Base-by-base conservation (phyloP, 108 stramenopile species). In the Cyclotella kingstonii region DNA sequence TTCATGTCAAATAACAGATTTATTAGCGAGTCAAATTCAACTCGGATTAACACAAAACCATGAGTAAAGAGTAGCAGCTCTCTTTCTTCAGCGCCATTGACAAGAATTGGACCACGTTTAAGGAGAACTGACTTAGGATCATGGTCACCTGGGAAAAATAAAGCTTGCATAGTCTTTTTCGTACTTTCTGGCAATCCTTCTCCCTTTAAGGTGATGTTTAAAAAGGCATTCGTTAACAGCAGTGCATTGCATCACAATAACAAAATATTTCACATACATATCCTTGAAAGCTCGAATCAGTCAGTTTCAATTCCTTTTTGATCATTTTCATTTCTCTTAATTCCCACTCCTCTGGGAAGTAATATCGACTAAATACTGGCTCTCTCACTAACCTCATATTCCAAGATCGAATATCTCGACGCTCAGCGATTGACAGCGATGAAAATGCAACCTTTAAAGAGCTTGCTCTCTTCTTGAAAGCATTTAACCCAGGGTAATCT, bases 331-430 rank as follows among this genome's bases (percentile, higher is more conserved):
- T 43, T 34, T 74, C 73, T 39, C 52, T 61, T 22, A 54, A 14
- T 40, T 74, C 73, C 73, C 73, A 74, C 14, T 3, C 10, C 43
- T 74, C 66, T 22, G 66, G 66, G 41, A 54, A 68, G 23, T 74
- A 74, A 64, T 73, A 73, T 28, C 71, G 54, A 60, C 71, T 73
- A 23, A 73, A 73, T 2, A 73, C 63, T 33, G 50, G 48, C 26
- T 44, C 55, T 26, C 71, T 51, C 15, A 41, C 33, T 19, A 73
- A 56, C 27, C 71, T 53, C 27, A 21, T 40, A n/a, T 56, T 56
- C 71, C 63, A 73, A n/a, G 42, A 26, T 25, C 57, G 40, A 36
- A 63, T 63, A 44, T 73, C 71, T 12, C 42, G 49, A 35, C 36
- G 57, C 47, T 73, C 71, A 12, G 49, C 71, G 33, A 57, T 31